Percentiles rank a stretch among this genome's conserved stretches.
Evolutionary conservation across 768 basidiomycete genomes (phyloP).

Genomic region (Dacryopinax primogenitus): DNA sequence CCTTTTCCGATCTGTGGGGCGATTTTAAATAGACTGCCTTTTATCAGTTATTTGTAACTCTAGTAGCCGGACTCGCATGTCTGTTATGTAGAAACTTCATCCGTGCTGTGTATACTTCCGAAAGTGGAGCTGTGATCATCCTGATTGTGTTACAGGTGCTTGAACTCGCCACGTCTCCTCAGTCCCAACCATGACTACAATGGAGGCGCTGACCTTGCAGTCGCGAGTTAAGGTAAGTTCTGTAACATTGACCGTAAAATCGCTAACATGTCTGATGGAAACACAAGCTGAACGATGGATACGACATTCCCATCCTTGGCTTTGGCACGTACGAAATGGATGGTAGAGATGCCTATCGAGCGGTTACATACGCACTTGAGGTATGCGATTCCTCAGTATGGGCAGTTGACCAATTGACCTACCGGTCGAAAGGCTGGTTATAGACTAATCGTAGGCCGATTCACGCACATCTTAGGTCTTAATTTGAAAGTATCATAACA

Average conservation of each 20-base stretch:
- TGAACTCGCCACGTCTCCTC: not conserved
- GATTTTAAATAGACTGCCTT: constrained; percentile 48
- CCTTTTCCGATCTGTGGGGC: constrained; percentile 74
- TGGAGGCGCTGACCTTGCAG: not conserved
- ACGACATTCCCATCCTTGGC: constrained; percentile 45
- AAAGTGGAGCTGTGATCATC: not conserved
- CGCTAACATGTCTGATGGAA: not conserved
- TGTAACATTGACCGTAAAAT: no score
- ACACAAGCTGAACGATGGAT: constrained; percentile 31
- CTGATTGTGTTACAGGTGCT: not conserved
- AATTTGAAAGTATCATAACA: not conserved
- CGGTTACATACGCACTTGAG: constrained; percentile 51
- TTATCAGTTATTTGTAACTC: not conserved
- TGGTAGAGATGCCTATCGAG: constrained; percentile 43
- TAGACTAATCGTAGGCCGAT: constrained; percentile 43
- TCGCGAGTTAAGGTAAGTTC: not conserved
- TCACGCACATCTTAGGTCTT: not conserved
- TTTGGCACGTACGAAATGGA: constrained; percentile 53
- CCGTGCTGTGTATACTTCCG: not conserved
- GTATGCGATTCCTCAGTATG: constrained; percentile 25
- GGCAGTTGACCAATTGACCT: not conserved
- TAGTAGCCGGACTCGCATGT: not conserved
- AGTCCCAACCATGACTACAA: not conserved
- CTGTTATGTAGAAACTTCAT: not conserved
- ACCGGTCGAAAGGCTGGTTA: constrained; percentile 40